Conservation (phyloP, 257 asterid species). For the Solanum rostratum region DNA sequence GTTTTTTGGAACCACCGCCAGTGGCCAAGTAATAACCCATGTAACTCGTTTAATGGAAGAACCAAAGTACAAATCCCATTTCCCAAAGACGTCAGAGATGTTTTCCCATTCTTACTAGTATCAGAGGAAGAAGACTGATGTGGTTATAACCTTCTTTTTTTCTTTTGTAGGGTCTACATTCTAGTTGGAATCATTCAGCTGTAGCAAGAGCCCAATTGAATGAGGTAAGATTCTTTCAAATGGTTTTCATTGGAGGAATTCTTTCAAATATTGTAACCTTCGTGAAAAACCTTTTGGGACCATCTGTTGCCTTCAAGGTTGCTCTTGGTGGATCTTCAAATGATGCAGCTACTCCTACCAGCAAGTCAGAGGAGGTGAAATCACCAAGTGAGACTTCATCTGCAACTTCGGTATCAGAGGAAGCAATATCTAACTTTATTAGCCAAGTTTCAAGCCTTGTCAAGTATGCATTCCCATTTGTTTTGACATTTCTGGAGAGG, state of each 20-base stretch:
- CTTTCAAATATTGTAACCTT: conserved; percentile 16
- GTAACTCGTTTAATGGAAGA: neutral
- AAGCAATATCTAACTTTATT: conserved; percentile 52
- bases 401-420: conserved; percentile 47
- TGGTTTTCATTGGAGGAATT: conserved; percentile 14
- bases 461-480: conserved; percentile 41
- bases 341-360: conserved; percentile 24
- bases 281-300: conserved; percentile 17
- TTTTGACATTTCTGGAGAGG: neutral
- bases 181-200: conserved; percentile 37
- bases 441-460: conserved; percentile 69
- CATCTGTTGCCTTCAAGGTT: conserved; percentile 48
- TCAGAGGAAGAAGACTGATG: neutral
- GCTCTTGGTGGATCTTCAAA: conserved; percentile 43
- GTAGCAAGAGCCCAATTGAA: conserved; percentile 45
- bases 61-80: neutral
- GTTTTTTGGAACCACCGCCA: neutral
- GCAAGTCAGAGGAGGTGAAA: conserved; percentile 29
- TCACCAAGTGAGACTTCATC: conserved; percentile 27
- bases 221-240: conserved; percentile 36
- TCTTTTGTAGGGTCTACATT: conserved; percentile 34
- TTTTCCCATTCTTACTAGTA: neutral
- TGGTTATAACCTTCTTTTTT: conserved; percentile 2
- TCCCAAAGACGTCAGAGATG: neutral
- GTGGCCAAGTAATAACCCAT: neutral